Conservation (phyloP, 345 rosid species). For the Odontarrhena argentea region DNA sequence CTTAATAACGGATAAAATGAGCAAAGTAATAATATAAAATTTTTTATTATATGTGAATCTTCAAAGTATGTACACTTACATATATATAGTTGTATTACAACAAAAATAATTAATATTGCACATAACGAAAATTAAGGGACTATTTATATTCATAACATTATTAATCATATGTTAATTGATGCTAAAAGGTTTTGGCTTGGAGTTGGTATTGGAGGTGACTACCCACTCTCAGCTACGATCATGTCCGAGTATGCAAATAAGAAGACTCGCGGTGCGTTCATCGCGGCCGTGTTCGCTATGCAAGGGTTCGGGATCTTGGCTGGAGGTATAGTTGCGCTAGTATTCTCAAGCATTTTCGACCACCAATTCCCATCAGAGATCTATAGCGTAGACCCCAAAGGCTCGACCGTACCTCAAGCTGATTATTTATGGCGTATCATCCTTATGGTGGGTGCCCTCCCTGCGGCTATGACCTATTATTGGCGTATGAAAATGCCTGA, state of each 20-base stretch:
- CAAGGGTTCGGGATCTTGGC: slow-evolving; percentile 62
- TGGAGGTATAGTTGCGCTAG: slow-evolving; percentile 55
- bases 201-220: slow-evolving; percentile 66
- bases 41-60: too few relatives aligned
- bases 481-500: slow-evolving; percentile 68
- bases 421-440: slow-evolving; percentile 59
- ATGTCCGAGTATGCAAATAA: slow-evolving; percentile 69
- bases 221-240: slow-evolving; percentile 62
- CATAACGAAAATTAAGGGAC: neutral
- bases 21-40: too few relatives aligned
- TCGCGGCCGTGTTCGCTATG: slow-evolving; percentile 62
- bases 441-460: slow-evolving; percentile 56
- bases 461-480: slow-evolving; percentile 54
- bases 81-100: too few relatives aligned
- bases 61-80: too few relatives aligned
- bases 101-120: too few relatives aligned
- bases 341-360: slow-evolving; percentile 43
- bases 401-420: slow-evolving; percentile 48
- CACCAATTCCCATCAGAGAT: slow-evolving; percentile 42
- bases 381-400: slow-evolving; percentile 31
- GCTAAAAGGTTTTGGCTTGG: slow-evolving; percentile 58
- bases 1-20: too few relatives aligned
- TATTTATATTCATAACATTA: neutral
- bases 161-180: neutral
- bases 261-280: slow-evolving; percentile 61